These are phyloP conservation scores for Firmiana major DNA, from an alignment of 345 rosid species.

Conservation along the genomic window DNA sequence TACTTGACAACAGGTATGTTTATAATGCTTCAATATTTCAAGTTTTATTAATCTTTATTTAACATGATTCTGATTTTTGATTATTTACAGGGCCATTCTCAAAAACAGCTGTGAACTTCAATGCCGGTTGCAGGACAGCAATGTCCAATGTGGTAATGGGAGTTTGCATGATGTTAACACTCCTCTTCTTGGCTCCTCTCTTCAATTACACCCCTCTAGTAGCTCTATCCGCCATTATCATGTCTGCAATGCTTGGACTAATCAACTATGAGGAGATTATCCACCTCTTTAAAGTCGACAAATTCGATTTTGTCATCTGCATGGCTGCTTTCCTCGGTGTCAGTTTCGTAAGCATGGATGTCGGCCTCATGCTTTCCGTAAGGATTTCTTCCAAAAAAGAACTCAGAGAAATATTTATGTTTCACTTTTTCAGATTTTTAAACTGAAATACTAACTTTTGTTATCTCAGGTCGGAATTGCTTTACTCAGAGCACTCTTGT, in stretches of 20 bases:
- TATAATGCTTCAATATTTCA: background rate
- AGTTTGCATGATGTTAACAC: constrained; percentile 74
- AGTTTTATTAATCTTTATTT: background rate
- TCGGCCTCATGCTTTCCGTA: constrained; percentile 78
- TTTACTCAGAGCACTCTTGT: constrained; percentile 58
- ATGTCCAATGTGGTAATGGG: constrained; percentile 86
- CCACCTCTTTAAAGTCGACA: constrained; percentile 71
- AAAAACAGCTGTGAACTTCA: constrained; percentile 87
- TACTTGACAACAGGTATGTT: constrained; percentile 77
- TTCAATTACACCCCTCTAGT: constrained; percentile 89
- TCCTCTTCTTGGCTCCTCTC: constrained; percentile 71
- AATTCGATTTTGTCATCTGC: constrained; percentile 75
- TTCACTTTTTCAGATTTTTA: background rate
- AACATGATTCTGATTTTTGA: background rate
- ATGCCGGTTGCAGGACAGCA: constrained; percentile 63
- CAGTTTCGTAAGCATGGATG: constrained; percentile 74
- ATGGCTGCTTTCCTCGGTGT: constrained; percentile 78
- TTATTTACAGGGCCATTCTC: constrained; percentile 76
- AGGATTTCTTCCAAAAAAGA: background rate
- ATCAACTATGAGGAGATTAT: constrained; percentile 59
- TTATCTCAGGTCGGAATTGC: constrained; percentile 51
- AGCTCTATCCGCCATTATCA: constrained; percentile 82
- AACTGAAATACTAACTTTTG: too few species aligned
- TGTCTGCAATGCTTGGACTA: constrained; percentile 88
- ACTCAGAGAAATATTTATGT: background rate